Evolutionary conservation across 139 green algal species (phyloP).

Genomic region (Tetraselmis striata): DNA sequence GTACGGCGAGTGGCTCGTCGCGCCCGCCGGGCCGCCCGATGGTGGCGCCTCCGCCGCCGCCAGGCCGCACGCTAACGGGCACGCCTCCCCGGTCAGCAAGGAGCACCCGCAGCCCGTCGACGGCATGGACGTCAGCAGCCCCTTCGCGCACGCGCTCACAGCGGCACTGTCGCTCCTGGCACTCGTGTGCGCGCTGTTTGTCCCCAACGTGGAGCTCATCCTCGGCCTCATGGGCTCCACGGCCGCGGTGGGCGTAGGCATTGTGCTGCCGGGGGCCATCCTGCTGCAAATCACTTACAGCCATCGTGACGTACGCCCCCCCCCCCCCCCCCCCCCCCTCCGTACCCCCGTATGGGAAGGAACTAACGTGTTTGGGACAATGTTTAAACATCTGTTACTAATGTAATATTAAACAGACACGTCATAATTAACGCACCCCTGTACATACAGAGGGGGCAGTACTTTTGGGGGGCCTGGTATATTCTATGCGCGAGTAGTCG

Average conservation of each 20-base stretch:
- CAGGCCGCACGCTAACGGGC: not conserved
- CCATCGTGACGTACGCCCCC: not conserved
- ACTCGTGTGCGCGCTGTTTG: constrained; percentile 33
- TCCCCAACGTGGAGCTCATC: constrained; percentile 82
- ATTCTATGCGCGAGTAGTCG: too few relatives aligned
- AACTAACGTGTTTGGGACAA: too few relatives aligned
- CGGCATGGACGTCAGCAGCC: not conserved
- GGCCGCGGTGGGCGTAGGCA: constrained; percentile 24
- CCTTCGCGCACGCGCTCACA: not conserved
- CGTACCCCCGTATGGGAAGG: too few relatives aligned
- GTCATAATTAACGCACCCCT: too few relatives aligned
- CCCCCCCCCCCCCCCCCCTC: too few relatives aligned
- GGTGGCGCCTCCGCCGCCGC: not conserved
- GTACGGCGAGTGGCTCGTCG: not conserved
- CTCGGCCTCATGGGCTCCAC: constrained; percentile 76
- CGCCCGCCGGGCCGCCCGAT: not conserved
- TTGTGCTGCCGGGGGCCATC: not conserved
- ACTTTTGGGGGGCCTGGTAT: too few relatives aligned
- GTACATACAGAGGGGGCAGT: too few relatives aligned
- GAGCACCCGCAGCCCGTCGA: not conserved
- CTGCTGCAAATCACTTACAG: not conserved
- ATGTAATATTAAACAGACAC: too few relatives aligned
- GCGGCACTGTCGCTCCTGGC: not conserved
- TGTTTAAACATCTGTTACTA: too few relatives aligned
- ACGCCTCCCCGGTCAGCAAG: not conserved